Base-by-base conservation (phyloP, 2,329 filamentous ascomycete genomes). In the Fonsecaea pedrosoi region DNA sequence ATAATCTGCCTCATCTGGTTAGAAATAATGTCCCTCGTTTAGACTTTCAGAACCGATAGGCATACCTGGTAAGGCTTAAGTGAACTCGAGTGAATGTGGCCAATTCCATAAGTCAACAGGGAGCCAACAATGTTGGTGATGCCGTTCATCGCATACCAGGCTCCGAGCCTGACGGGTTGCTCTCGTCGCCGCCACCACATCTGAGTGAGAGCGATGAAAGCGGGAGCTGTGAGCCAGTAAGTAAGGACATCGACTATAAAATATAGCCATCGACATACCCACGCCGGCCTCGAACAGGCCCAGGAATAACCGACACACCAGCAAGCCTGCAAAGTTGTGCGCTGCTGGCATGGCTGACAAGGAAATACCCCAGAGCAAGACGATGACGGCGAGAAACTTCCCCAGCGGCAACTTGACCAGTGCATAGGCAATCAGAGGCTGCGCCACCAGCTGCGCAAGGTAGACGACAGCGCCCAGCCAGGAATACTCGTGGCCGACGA, bases 401-500 rank as follows among this genome's bases (percentile, higher is more conserved):
- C 84, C 86, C 42, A 88, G 82, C 1, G 85, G 86, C 2, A 89
- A 77, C 71, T 86, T 87, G 65, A 89, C 86, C 53, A 89, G 78
- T 2, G 87, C 79, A 60, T 84, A 82, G 0, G 83, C 83, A 6
- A 85, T 79, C 10, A 83, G 69, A 2, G 83, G 84, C 74, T 86
- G 84, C 71, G 82, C 83, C 2, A 84, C 80, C 34, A 87, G 77
- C 72, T 86, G 84, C 0, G 83, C 84, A 45, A 86, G 77, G 66
- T 86, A 86, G 12, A 86, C 83, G 34, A 85, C 81, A 3, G 81
- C 79, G 1, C 82, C 82, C 0, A 83, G 75, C 83, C 83, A 85
- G 38, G 80, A 82, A 73, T 82, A 85, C 67, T 89, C 81, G 57
- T 86, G 79, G 15, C 86, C 86, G 8, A 82, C 77, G 1, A 90